Evolutionary conservation across 192 early-diverging fungal genomes (phyloP).

Genomic region (Entomortierella parvispora): DNA sequence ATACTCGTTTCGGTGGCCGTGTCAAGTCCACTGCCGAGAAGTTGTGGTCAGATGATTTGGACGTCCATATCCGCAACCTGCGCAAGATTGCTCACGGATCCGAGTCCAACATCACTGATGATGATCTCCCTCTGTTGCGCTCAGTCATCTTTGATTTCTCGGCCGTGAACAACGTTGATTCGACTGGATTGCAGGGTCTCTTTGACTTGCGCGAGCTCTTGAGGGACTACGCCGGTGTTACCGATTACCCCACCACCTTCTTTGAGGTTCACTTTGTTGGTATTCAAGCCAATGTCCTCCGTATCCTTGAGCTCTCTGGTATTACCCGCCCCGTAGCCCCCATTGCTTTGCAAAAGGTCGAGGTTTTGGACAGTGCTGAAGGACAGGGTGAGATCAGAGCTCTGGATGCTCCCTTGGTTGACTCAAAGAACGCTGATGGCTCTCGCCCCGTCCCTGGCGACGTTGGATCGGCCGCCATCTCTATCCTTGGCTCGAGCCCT

Average conservation of each 20-base stretch:
- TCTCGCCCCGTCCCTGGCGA: slow-evolving; percentile 7
- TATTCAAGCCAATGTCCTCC: slow-evolving; percentile 42
- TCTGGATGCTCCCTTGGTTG: not conserved
- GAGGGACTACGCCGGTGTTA: slow-evolving; percentile 46
- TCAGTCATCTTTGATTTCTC: slow-evolving; percentile 87
- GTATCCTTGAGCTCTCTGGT: slow-evolving; percentile 34
- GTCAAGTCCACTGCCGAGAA: slow-evolving; percentile 57
- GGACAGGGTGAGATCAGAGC: not conserved
- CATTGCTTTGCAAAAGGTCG: slow-evolving; percentile 33
- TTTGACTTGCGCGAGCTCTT: slow-evolving; percentile 62
- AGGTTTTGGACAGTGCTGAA: slow-evolving; percentile 18
- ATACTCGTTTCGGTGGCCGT: slow-evolving; percentile 57
- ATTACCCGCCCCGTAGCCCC: slow-evolving; percentile 41
- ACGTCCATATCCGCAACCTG: slow-evolving; percentile 27
- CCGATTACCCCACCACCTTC: slow-evolving; percentile 33
- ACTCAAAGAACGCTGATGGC: not conserved
- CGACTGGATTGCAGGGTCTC: slow-evolving; percentile 81
- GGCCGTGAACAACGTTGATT: slow-evolving; percentile 81
- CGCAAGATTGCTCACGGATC: slow-evolving; percentile 37
- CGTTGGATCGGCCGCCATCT: slow-evolving; percentile 13
- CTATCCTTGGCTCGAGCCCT: slow-evolving; percentile 19
- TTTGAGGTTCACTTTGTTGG: slow-evolving; percentile 57
- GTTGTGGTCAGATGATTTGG: slow-evolving; percentile 70
- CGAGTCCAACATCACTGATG: slow-evolving; percentile 43
- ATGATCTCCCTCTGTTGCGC: slow-evolving; percentile 63